Conservation (phyloP, 2,329 filamentous ascomycete species). For the Mycosphaerella sp. region DNA sequence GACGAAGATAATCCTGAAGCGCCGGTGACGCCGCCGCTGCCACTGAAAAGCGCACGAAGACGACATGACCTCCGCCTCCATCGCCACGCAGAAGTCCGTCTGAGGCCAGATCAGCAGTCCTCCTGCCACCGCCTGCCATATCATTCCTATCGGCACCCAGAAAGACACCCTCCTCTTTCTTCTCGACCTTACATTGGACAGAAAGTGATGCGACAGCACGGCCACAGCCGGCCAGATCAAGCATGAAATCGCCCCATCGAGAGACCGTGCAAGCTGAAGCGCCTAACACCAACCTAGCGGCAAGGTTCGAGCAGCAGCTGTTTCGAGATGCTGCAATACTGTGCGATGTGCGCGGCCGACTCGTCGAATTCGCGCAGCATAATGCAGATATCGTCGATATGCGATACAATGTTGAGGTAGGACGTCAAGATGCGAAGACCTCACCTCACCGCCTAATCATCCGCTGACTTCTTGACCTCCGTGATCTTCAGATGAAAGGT, state of each 20-base stretch:
- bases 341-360: slow-evolving; percentile 39
- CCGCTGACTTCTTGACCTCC: too few relatives aligned
- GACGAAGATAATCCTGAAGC: background rate
- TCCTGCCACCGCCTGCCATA: slow-evolving; percentile 22
- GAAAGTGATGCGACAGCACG: slow-evolving; percentile 11
- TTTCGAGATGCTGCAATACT: slow-evolving; percentile 42
- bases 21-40: background rate
- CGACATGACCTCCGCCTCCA: background rate
- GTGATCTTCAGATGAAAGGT: slow-evolving; percentile 30
- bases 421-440: too few relatives aligned
- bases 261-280: slow-evolving; percentile 5
- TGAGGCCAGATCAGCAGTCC: background rate
- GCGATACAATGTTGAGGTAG: slow-evolving; percentile 33
- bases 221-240: slow-evolving; percentile 11
- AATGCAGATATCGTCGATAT: slow-evolving; percentile 34
- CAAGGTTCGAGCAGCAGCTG: slow-evolving; percentile 37
- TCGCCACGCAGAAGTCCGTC: slow-evolving; percentile 4
- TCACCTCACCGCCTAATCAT: too few relatives aligned
- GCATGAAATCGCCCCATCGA: slow-evolving; percentile 1
- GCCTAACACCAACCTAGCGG: slow-evolving; percentile 2
- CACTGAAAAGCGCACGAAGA: slow-evolving; percentile 1
- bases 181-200: slow-evolving; percentile 10
- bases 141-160: background rate
- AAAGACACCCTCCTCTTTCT: slow-evolving; percentile 18
- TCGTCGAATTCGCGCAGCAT: slow-evolving; percentile 40